phyloP scores from a whole-genome alignment of 257 asterid species.

The Solanum medicagineum region DNA sequence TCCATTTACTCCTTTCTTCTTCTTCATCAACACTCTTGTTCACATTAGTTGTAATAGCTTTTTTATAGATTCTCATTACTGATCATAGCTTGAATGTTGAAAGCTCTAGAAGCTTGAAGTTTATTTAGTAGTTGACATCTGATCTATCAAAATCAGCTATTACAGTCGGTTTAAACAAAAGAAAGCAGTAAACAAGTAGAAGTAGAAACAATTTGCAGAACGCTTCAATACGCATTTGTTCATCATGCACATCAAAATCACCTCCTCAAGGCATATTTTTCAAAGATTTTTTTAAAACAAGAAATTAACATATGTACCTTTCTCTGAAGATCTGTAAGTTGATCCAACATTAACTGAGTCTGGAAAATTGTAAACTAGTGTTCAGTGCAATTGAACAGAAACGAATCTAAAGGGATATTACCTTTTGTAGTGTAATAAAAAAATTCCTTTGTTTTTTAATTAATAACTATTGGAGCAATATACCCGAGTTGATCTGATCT shows the following conservation, averaged over 20 bases:
- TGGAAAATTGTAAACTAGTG: constrained; percentile 12
- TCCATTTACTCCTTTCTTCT: too few relatives aligned
- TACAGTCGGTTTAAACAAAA: too few relatives aligned
- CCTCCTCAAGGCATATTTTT: background rate
- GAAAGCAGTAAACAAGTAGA: too few relatives aligned
- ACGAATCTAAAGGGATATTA: background rate
- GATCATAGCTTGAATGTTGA: too few relatives aligned
- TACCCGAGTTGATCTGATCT: constrained; percentile 92
- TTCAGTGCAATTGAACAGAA: background rate
- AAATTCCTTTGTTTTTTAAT: background rate
- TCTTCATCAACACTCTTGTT: too few relatives aligned
- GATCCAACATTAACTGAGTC: constrained; percentile 96
- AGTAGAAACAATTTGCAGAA: too few relatives aligned
- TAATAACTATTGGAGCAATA: background rate
- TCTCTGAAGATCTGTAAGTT: constrained; percentile 78
- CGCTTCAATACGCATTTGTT: background rate
- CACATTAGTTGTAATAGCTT: too few relatives aligned
- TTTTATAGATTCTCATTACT: too few relatives aligned
- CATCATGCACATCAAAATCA: too few relatives aligned
- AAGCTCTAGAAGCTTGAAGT: too few relatives aligned
- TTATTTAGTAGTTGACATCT: too few relatives aligned
- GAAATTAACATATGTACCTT: constrained; percentile 31
- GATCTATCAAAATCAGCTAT: background rate
- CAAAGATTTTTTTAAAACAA: background rate
- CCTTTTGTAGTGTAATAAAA: background rate